phyloP scores from a whole-genome alignment of 345 rosid species.

The Gossypium arboreum region DNA sequence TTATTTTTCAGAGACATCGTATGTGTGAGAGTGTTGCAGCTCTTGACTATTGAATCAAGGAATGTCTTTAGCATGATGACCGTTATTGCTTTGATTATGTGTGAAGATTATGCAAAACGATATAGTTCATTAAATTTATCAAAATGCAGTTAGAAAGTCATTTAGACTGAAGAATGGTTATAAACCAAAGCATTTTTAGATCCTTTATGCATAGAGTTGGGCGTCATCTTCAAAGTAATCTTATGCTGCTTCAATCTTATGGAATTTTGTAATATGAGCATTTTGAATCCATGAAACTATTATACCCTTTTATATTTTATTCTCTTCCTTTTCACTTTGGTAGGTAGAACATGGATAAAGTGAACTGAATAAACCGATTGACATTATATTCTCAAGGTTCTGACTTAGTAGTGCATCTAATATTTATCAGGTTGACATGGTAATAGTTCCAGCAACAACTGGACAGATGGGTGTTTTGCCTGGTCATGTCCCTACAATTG shows the following conservation, averaged over 20 bases:
- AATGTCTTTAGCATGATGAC: neutral
- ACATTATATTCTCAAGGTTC: neutral
- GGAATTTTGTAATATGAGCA: neutral
- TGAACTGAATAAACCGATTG: neutral
- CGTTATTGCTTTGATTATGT: neutral
- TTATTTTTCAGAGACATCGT: neutral
- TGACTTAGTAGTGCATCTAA: neutral
- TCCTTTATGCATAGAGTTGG: neutral
- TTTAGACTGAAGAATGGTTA: neutral
- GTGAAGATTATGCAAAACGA: neutral
- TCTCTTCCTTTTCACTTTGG: neutral
- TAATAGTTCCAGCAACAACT: conserved; percentile 82
- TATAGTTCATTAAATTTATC: neutral
- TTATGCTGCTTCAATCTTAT: neutral
- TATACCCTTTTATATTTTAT: neutral
- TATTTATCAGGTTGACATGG: conserved; percentile 82
- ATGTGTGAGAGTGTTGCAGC: neutral
- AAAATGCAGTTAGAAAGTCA: too few species aligned
- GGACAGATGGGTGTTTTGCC: conserved; percentile 96
- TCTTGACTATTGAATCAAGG: neutral
- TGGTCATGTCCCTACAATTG: conserved; percentile 77
- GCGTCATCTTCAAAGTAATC: neutral
- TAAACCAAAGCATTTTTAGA: conserved; percentile 1
- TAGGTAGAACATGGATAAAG: neutral
- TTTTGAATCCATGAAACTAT: neutral